phyloP scores from a whole-genome alignment of 768 basidiomycete species.

The Kwoniella dejecticola region DNA sequence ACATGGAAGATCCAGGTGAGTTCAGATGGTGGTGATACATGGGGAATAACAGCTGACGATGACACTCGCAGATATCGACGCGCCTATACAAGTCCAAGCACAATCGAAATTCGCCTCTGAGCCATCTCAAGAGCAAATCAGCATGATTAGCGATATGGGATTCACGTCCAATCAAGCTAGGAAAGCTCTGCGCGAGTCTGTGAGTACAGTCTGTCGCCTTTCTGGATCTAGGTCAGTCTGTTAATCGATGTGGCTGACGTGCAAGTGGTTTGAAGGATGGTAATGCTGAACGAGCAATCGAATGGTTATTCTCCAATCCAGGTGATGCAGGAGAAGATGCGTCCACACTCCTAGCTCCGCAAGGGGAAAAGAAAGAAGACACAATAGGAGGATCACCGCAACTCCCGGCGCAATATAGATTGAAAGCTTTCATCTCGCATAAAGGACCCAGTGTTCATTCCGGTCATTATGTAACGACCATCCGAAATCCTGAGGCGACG shows the following conservation, averaged over 20 bases:
- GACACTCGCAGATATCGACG: slow-evolving; percentile 75
- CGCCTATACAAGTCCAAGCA: slow-evolving; percentile 61
- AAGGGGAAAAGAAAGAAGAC: background rate
- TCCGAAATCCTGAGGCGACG: slow-evolving; percentile 79
- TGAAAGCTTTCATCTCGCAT: slow-evolving; percentile 95
- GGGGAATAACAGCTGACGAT: too few relatives aligned
- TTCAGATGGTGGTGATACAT: too few relatives aligned
- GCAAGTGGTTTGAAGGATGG: too few relatives aligned
- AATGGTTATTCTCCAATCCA: slow-evolving; percentile 94
- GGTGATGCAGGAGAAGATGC: slow-evolving; percentile 72
- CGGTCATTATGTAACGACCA: slow-evolving; percentile 54
- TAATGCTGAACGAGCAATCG: slow-evolving; percentile 80
- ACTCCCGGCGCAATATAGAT: slow-evolving; percentile 73
- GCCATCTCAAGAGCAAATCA: slow-evolving; percentile 70
- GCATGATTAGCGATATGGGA: slow-evolving; percentile 85
- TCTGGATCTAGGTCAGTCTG: background rate
- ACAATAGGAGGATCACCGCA: slow-evolving; percentile 60
- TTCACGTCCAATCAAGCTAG: slow-evolving; percentile 78
- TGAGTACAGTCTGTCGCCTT: slow-evolving; percentile 56
- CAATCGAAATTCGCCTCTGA: slow-evolving; percentile 58
- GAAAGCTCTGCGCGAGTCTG: slow-evolving; percentile 85
- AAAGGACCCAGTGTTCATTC: slow-evolving; percentile 95
- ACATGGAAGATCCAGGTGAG: slow-evolving; percentile 90
- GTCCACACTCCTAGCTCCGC: slow-evolving; percentile 22
- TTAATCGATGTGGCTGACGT: background rate